A percentile compares a stretch with the other conserved stretches of the same genome.
These are phyloP conservation scores for Heteromeles arbutifolia DNA, from an alignment of 306 rosid species.

Conservation along the genomic window DNA sequence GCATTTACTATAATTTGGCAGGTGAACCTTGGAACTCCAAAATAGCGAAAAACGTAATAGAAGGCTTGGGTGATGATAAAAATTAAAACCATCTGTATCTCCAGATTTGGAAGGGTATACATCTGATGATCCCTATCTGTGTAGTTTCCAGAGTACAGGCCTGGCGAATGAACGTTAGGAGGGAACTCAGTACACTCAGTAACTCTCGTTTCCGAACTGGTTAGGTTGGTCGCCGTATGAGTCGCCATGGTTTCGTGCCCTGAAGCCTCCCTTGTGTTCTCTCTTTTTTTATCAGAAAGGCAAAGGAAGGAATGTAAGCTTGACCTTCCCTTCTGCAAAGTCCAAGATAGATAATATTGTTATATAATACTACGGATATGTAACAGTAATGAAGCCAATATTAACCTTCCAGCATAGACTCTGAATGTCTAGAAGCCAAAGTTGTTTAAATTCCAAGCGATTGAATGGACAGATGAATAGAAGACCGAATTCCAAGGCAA, in stretches of 20 bases:
- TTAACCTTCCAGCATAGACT: not conserved
- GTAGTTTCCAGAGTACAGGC: not conserved
- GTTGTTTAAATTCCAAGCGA: not conserved
- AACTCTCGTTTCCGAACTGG: not conserved
- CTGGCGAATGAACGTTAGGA: not conserved
- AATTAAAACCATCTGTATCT: slow-evolving; percentile 37
- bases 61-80: slow-evolving; percentile 19
- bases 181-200: not conserved
- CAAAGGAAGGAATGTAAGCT: not conserved
- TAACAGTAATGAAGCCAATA: not conserved
- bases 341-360: not conserved
- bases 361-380: not conserved
- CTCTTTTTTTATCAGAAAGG: not conserved
- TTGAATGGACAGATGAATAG: not conserved
- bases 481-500: not conserved
- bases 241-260: not conserved
- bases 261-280: not conserved
- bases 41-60: slow-evolving; percentile 18
- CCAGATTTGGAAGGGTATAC: slow-evolving; percentile 19
- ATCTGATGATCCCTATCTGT: not conserved
- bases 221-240: not conserved
- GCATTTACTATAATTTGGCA: slow-evolving; percentile 39
- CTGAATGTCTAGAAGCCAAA: not conserved
- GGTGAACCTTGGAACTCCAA: slow-evolving; percentile 34
- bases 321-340: not conserved